phyloP scores from a whole-genome alignment of 176 grass and related monocot genomes.

The Cymbopogon citratus region DNA sequence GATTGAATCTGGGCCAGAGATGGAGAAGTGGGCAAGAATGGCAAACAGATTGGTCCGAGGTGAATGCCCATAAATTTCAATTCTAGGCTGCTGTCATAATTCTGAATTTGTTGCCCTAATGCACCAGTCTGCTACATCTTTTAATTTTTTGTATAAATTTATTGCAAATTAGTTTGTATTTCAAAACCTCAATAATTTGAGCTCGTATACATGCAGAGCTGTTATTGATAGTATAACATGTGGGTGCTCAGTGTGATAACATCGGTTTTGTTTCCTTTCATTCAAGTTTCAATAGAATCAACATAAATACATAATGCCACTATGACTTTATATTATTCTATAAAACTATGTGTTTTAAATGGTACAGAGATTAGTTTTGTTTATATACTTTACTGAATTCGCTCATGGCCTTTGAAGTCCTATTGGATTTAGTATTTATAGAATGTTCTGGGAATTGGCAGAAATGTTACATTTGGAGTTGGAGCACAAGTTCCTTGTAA shows the following conservation, averaged over 20 bases:
- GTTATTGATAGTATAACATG: not conserved
- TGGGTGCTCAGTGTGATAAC: not conserved
- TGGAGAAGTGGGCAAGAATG: conserved; percentile 27
- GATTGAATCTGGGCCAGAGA: not conserved
- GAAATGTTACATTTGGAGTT: conserved; percentile 20
- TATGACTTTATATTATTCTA: not conserved
- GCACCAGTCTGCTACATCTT: not conserved
- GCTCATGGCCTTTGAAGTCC: not conserved
- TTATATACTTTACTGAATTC: not conserved
- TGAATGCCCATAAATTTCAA: conserved; percentile 12
- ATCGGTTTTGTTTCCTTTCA: not conserved
- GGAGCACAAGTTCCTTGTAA: not conserved
- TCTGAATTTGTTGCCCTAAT: not conserved
- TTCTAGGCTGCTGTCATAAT: not conserved
- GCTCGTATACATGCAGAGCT: not conserved
- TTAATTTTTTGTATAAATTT: not conserved
- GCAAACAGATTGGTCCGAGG: conserved; percentile 67
- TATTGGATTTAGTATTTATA: not conserved
- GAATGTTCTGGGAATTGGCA: not conserved
- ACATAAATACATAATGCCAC: not conserved
- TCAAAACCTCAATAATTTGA: not conserved
- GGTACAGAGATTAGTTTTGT: not conserved
- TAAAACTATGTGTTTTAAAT: not conserved
- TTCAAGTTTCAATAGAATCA: not conserved
- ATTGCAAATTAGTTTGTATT: not conserved